Percentiles rank a stretch among this genome's conserved stretches.
phyloP scores from a whole-genome alignment of 1,284 basidiomycete genomes.

The Microbotryum saponariae region DNA sequence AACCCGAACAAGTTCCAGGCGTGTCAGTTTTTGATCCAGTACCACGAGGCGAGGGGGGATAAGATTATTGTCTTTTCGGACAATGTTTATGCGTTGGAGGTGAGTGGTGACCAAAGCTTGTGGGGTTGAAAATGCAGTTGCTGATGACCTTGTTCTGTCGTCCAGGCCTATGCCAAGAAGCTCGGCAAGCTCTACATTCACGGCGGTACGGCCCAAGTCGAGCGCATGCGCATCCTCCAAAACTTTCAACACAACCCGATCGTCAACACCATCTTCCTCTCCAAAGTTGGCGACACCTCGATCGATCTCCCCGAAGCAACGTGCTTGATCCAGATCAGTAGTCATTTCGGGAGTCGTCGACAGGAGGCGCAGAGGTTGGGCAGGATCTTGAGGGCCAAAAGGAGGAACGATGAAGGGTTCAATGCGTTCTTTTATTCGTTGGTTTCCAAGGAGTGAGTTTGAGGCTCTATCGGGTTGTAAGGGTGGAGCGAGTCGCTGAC shows the following conservation, averaged over 20 bases:
- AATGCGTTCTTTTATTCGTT: slow-evolving; percentile 99
- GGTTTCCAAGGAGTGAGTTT: slow-evolving; percentile 72
- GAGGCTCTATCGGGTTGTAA: background rate
- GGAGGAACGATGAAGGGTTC: slow-evolving; percentile 98
- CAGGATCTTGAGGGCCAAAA: slow-evolving; percentile 91
- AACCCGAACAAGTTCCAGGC: slow-evolving; percentile 99
- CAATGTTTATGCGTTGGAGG: slow-evolving; percentile 94
- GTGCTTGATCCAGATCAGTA: slow-evolving; percentile 99
- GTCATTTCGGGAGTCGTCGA: slow-evolving; percentile 94
- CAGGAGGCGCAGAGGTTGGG: slow-evolving; percentile 97
- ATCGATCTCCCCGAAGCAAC: slow-evolving; percentile 99
- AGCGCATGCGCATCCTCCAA: slow-evolving; percentile 89
- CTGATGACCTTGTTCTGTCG: background rate
- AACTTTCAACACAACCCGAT: slow-evolving; percentile 93
- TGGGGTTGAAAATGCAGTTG: background rate
- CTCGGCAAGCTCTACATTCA: slow-evolving; percentile 93
- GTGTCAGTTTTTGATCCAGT: slow-evolving; percentile 97
- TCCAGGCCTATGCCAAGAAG: slow-evolving; percentile 86
- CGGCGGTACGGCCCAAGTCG: slow-evolving; percentile 84
- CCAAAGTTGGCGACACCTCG: slow-evolving; percentile 98
- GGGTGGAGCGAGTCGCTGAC: too few relatives aligned
- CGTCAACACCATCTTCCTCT: slow-evolving; percentile 97
- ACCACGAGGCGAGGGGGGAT: slow-evolving; percentile 94
- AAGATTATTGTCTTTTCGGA: slow-evolving; percentile 99
- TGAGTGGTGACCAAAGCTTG: slow-evolving; percentile 41